phyloP scores from a whole-genome alignment of 768 basidiomycete species.

The Lentinula raphanica region DNA sequence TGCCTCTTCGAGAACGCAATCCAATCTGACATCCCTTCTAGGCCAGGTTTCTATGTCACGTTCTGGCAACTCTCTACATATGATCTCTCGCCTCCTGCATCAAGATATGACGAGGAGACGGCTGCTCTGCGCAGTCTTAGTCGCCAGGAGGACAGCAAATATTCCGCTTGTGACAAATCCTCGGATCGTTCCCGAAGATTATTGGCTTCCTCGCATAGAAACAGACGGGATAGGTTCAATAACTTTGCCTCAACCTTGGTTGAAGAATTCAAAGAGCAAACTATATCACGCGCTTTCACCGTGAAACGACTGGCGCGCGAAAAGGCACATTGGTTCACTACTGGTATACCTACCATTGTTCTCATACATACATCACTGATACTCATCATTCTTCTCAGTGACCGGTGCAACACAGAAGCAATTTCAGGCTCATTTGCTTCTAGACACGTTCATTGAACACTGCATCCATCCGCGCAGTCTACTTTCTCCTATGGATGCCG shows the following conservation, averaged over 20 bases:
- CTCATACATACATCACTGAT: not conserved
- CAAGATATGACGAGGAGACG: constrained; percentile 77
- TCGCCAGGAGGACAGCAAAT: constrained; percentile 62
- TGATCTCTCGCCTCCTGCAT: constrained; percentile 74
- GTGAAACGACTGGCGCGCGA: constrained; percentile 73
- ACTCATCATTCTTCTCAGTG: constrained; percentile 4
- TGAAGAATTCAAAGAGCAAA: constrained; percentile 74
- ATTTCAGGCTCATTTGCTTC: not conserved
- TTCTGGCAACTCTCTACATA: constrained; percentile 97
- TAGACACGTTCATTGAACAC: constrained; percentile 66
- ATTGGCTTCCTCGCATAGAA: constrained; percentile 53
- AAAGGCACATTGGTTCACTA: constrained; percentile 80
- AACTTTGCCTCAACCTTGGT: constrained; percentile 52
- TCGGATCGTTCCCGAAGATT: constrained; percentile 56
- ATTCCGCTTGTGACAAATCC: constrained; percentile 65
- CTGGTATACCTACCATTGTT: constrained; percentile 20
- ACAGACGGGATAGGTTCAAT: constrained; percentile 62
- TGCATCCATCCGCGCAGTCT: constrained; percentile 91
- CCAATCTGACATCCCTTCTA: constrained; percentile 28
- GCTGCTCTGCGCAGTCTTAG: constrained; percentile 54
- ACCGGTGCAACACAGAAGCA: constrained; percentile 2
- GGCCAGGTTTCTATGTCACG: constrained; percentile 88
- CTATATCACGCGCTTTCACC: constrained; percentile 64
- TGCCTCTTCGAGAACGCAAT: not conserved
- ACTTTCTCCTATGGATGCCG: constrained; percentile 95